Evolutionary conservation across 805 yeast genomes (phyloP), one percentile per base, ranked within the genome.

Genomic region (Maudiozyma barnettii): DNA sequence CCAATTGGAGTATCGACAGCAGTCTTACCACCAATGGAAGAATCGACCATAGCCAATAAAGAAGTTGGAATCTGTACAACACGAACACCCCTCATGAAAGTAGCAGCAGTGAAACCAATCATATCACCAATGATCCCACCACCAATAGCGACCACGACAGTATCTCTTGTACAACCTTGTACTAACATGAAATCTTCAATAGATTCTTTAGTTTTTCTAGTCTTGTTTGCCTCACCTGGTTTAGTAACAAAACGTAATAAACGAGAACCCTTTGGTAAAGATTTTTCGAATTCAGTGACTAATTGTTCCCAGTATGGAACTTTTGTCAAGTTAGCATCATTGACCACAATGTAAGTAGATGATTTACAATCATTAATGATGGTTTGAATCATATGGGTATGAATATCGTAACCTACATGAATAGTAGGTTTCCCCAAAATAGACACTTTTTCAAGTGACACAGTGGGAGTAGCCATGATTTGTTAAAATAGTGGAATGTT

Each of bases 111-210:
- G 64, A 80, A 93, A 4, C 99, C 99, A 54, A 91, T 86, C 99
- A 93, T 91, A 63, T 93, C 99, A 50, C 99, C 99, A 66, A 93
- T 91, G 45, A 93, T 95, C 57, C 99, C 99, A 55, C 99, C 99
- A 51, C 99, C 99, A 50, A 93, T 79, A 8, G 99, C 99, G 43
- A 93, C 69, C 48, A 93, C 81, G 22, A 93, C 87, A 2, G 98
- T 89, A 64, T 93, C 99, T 67, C 99, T 79, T 14, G 98, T 93
- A 66, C 99, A 93, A 22, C 95, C 95, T 60, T 87, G 69, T 5
- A 68, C 59, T 51, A 93, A 75, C 59, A 93, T 70, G 67, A 76
- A 91, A 67, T 93, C 99, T 69, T 93, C 99, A 48, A 93, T 90
- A 10, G 78, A 80, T 23, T 93, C 98, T 67, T 93, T 93, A 31